phyloP scores from a whole-genome alignment of 495 filamentous ascomycete genomes.

The Pseudoneurospora amorphoporcata region DNA sequence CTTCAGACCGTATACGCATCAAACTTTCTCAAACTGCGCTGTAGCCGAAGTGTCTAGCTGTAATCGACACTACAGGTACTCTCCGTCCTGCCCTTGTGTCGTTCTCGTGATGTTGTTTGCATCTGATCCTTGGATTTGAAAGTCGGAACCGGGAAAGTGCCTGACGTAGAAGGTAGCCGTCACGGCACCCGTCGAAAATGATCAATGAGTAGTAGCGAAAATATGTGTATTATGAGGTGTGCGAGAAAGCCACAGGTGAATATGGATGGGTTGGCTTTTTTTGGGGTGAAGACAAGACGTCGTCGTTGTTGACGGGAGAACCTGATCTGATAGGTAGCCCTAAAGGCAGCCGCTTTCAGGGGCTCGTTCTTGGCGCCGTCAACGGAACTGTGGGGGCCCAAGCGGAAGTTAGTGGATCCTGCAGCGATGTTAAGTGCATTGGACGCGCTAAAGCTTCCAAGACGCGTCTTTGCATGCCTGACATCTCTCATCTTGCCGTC shows the following conservation, averaged over 20 bases:
- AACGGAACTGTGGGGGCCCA: neutral
- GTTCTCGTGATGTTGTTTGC: neutral
- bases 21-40: neutral
- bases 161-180: neutral
- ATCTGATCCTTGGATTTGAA: neutral
- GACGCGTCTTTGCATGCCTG: neutral
- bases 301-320: neutral
- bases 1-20: neutral
- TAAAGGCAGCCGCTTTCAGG: neutral
- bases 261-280: neutral
- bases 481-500: neutral
- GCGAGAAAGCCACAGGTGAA: neutral
- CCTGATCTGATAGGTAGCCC: neutral
- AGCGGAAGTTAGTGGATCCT: neutral
- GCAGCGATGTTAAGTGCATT: neutral
- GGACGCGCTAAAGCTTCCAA: neutral
- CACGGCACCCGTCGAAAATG: neutral
- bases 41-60: neutral
- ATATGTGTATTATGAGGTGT: neutral
- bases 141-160: neutral
- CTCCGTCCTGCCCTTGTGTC: neutral
- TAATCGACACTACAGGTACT: neutral
- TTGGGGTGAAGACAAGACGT: neutral
- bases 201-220: neutral
- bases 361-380: neutral